Percentiles rank a stretch among this genome's conserved stretches.
These are phyloP conservation scores for Yamadazyma dushanensis DNA, from an alignment of 1,139 yeast genomes.

Conservation along the genomic window DNA sequence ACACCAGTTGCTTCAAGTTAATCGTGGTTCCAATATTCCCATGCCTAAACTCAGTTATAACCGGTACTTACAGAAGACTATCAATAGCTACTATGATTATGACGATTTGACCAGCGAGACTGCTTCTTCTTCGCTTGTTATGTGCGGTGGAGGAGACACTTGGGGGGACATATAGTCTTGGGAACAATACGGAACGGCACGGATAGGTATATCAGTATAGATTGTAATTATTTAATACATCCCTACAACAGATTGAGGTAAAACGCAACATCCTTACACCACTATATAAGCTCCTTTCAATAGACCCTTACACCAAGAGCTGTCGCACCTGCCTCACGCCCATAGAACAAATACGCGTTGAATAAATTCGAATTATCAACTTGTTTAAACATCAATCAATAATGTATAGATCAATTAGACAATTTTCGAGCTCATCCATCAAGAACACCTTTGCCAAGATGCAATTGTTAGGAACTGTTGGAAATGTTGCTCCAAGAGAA, in stretches of 20 bases:
- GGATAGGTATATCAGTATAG: not conserved
- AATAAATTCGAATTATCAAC: no score
- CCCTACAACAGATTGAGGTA: not conserved
- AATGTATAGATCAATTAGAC: conserved; percentile 24
- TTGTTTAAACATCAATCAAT: not conserved
- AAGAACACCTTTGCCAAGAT: conserved; percentile 42
- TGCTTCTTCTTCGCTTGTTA: conserved; percentile 25
- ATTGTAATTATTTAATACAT: not conserved
- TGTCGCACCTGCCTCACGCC: no score
- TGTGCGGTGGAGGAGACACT: conserved; percentile 32
- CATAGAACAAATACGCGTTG: no score
- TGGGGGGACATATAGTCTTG: conserved; percentile 26
- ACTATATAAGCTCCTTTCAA: no score
- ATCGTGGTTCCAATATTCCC: conserved; percentile 8
- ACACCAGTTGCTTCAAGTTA: conserved; percentile 15
- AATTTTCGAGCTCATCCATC: conserved; percentile 32
- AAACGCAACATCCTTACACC: no score
- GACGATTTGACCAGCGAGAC: conserved; percentile 17
- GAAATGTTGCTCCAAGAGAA: conserved; percentile 37
- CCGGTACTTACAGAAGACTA: conserved; percentile 10
- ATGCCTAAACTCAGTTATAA: conserved; percentile 12
- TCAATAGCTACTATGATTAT: conserved; percentile 10
- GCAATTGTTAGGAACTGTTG: conserved; percentile 46
- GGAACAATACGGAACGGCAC: not conserved
- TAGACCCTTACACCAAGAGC: no score